phyloP scores from a whole-genome alignment of 768 basidiomycete species.

The Auriscalpium orientale region DNA sequence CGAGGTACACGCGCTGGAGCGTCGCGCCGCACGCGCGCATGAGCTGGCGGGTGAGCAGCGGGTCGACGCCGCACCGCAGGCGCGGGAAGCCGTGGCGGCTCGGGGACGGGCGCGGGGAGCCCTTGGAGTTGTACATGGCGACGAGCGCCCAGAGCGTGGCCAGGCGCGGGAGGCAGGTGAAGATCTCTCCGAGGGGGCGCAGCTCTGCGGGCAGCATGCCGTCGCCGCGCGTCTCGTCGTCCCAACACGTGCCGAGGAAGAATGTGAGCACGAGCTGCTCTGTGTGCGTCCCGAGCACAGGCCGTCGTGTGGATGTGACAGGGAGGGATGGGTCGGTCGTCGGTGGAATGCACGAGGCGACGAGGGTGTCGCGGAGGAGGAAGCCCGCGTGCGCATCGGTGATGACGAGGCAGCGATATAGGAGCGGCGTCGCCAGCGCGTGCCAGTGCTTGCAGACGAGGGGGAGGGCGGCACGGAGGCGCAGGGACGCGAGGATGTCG shows the following conservation, averaged over 20 bases:
- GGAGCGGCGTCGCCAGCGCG: neutral
- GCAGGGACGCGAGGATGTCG: neutral
- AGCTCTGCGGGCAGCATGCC: neutral
- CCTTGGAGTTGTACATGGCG: neutral
- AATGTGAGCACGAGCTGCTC: neutral
- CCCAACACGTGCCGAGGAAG: neutral
- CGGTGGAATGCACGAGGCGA: neutral
- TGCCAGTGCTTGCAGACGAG: neutral
- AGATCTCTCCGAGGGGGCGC: neutral
- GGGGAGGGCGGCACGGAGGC: neutral
- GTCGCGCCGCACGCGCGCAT: neutral
- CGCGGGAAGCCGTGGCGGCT: neutral
- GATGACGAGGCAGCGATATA: conserved; percentile 1
- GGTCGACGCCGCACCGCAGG: neutral
- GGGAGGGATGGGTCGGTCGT: neutral
- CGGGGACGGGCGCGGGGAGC: neutral
- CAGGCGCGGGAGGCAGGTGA: neutral
- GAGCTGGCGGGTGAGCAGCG: neutral
- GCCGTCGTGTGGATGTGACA: neutral
- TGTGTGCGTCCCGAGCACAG: neutral
- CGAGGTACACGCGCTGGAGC: neutral
- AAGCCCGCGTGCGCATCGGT: neutral
- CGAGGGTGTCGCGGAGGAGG: neutral
- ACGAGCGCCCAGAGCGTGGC: neutral
- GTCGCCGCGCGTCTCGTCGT: neutral